phyloP scores from a whole-genome alignment of 108 stramenopile species.

The Poteriospumella lacustris region DNA sequence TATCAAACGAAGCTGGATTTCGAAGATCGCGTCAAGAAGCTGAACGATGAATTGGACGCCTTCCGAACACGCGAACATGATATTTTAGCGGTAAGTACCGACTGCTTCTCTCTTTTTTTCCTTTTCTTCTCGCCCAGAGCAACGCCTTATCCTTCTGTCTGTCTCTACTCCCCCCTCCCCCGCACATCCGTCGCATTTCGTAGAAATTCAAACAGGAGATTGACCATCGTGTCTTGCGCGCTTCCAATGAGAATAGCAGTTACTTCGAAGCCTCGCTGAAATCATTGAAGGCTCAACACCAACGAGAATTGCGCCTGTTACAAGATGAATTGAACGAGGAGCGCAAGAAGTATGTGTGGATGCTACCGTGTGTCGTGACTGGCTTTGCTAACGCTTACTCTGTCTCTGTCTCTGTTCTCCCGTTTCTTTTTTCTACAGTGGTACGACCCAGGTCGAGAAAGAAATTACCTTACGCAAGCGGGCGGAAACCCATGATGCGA shows the following conservation, averaged over 20 bases:
- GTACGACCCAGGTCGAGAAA: conserved; percentile 1
- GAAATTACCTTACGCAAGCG: background rate
- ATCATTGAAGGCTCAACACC: background rate
- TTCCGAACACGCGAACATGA: too few relatives aligned
- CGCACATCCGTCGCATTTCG: too few relatives aligned
- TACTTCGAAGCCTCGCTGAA: background rate
- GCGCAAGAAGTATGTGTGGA: background rate
- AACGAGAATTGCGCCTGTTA: background rate
- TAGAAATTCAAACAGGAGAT: too few relatives aligned
- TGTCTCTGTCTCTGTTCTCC: background rate
- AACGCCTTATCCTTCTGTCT: too few relatives aligned
- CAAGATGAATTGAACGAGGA: background rate
- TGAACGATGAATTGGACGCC: too few relatives aligned
- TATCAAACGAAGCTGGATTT: too few relatives aligned
- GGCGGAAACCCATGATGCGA: background rate
- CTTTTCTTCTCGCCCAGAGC: too few relatives aligned
- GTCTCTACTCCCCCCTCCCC: too few relatives aligned
- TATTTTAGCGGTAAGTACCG: too few relatives aligned
- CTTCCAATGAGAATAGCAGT: background rate
- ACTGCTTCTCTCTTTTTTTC: too few relatives aligned
- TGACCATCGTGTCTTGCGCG: background rate
- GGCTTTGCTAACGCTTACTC: background rate
- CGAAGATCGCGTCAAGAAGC: too few relatives aligned
- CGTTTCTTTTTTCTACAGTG: background rate
- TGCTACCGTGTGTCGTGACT: too few relatives aligned